Conservation (phyloP, 352 stramenopile species). For the Pythium brassicae region DNA sequence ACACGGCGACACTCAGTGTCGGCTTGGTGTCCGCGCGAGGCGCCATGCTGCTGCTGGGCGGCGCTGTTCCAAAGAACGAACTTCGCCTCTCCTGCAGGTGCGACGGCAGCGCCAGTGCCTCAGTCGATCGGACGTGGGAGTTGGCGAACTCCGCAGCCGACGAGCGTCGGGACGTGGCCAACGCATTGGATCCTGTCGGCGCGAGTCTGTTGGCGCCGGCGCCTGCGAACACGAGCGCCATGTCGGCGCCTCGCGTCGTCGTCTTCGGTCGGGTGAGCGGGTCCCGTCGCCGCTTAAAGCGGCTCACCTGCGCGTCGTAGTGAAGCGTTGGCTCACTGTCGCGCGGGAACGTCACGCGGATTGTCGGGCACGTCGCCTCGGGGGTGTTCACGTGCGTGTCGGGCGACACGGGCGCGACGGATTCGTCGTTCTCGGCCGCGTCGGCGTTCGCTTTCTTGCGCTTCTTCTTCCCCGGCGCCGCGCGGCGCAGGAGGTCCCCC, state of each 20-base stretch:
- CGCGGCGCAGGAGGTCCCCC: constrained; percentile 31
- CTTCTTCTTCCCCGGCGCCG: constrained; percentile 37
- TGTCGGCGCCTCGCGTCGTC: not conserved
- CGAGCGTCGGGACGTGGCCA: not conserved
- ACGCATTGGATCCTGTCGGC: not conserved
- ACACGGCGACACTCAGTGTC: constrained; percentile 57
- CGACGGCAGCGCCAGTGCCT: not conserved
- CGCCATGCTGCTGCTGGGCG: not conserved
- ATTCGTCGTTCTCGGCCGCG: constrained; percentile 52
- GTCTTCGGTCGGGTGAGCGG: constrained; percentile 4
- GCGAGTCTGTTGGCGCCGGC: not conserved
- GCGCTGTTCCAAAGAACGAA: constrained; percentile 3
- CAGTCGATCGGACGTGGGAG: constrained; percentile 1
- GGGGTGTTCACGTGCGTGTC: constrained; percentile 73
- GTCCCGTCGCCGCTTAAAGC: constrained; percentile 55
- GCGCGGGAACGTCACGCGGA: constrained; percentile 58
- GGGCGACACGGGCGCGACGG: constrained; percentile 46
- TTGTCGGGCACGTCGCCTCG: constrained; percentile 31
- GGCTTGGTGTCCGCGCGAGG: constrained; percentile 28
- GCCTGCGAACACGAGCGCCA: constrained; percentile 29
- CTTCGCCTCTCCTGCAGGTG: constrained; percentile 3
- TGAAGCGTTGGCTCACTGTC: constrained; percentile 27
- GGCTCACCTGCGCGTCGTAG: constrained; percentile 37
- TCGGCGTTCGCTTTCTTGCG: constrained; percentile 41
- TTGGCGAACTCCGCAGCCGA: constrained; percentile 8